Evolutionary conservation across 2,329 filamentous ascomycete genomes (phyloP), one percentile per base, ranked within the genome.

Genomic region (Grosmannia serpens): DNA sequence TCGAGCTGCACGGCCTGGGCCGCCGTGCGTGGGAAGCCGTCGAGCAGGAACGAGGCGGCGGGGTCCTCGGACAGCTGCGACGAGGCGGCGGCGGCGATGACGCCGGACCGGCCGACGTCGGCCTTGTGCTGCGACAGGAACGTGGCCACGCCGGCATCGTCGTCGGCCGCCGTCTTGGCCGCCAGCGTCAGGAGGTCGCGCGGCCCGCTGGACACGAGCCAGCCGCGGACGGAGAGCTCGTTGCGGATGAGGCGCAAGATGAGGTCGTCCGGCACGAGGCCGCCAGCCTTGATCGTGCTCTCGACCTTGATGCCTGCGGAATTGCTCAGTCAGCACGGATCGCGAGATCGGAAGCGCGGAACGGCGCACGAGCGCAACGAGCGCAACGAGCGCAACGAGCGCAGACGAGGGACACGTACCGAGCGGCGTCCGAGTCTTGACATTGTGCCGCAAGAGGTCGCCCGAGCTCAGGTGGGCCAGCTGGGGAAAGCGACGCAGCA

Each of bases 221-320:
- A 97, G 64, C 91, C 90, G 62, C 89, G 88, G 47, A 82, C 86
- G 62, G 83, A 86, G 63, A 97, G 84, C 73, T 96, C 91, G 72
- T 91, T 88, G 63, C 89, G 87, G 68, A 99, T 97, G 60, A 99
- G 83, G 60, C 91, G 88, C 56, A 97, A 80, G 68, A 99, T 97
- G 71, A 96, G 83, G 64, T 85, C 84, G 71, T 99, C 94, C 13
- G 91, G 86, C 51, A 99, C 92, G n/a, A 99, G 82, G 53, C 85
- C 86, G 64, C 94, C 94, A 1, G 87, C 77, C 70, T 88, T 91
- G 80, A 99, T 96, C 64, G 88, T 87, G 64, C 79, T 81, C 74
- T 96, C 90, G 68, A 94, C 94, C 77, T 94, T 87, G 71, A 95
- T 88, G 66, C 94, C 91, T 95, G 67, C 8, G 11, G 15, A 4